Conservation (phyloP, 2,329 filamentous ascomycete species). For the Amylocarpus encephaloides region DNA sequence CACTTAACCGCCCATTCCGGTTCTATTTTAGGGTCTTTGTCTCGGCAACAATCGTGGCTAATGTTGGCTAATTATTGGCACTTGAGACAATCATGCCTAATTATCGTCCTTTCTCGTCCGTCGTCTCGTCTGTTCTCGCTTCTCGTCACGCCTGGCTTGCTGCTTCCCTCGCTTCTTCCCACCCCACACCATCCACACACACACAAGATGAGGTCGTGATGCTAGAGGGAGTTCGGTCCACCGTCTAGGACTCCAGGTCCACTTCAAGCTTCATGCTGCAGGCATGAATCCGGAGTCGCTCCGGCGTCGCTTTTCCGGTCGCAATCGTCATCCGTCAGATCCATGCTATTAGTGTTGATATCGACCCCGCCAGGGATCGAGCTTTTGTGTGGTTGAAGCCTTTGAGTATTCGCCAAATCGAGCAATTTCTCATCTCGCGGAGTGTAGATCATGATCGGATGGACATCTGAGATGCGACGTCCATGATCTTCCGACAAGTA, state of each 20-base stretch:
- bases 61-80: conserved; percentile 20
- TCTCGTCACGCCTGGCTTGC: background rate
- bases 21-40: conserved; percentile 24
- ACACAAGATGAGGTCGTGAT: background rate
- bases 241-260: too few relatives aligned
- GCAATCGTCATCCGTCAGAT: conserved; percentile 3
- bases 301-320: background rate
- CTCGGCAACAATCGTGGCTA: background rate
- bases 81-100: background rate
- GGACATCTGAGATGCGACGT: conserved; percentile 7
- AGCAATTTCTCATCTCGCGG: conserved; percentile 15
- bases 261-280: background rate
- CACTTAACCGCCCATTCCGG: conserved; percentile 23
- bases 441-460: conserved; percentile 11
- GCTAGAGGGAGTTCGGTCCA: too few relatives aligned
- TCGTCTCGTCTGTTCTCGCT: too few relatives aligned
- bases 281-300: background rate
- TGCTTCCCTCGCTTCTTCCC: background rate
- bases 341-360: conserved; percentile 8
- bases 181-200: too few relatives aligned
- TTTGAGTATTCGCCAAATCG: conserved; percentile 7
- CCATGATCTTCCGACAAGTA: background rate
- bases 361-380: conserved; percentile 6
- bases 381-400: conserved; percentile 4
- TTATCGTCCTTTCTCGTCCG: background rate